Percentiles rank a stretch among this genome's conserved stretches.
These are phyloP conservation scores for Pontederia crassipes DNA, from an alignment of 176 grass and related monocot genomes.

Conservation along the genomic window DNA sequence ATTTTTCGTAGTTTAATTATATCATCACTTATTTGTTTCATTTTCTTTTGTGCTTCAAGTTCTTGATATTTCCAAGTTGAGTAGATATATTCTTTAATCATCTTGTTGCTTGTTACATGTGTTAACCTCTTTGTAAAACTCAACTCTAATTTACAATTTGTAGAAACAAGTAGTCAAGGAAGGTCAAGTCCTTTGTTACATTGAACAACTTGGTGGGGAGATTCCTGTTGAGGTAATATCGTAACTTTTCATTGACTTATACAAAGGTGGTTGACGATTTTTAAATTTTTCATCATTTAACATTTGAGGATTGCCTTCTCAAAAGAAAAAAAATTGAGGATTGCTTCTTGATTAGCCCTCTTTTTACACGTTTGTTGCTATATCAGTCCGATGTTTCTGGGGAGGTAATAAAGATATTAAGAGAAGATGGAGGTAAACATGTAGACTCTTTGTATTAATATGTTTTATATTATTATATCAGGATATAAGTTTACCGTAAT, in stretches of 20 bases:
- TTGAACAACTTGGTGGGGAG: constrained; percentile 24
- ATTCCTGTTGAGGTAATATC: constrained; percentile 17
- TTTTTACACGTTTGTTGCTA: neutral
- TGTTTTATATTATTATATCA: neutral
- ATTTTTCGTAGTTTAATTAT: no score
- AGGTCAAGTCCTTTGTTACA: constrained; percentile 18
- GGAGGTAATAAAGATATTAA: constrained; percentile 20
- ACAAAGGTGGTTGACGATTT: neutral
- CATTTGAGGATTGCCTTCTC: neutral
- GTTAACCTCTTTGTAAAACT: neutral
- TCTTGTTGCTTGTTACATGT: neutral
- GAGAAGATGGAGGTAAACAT: constrained; percentile 17
- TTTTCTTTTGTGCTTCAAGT: neutral
- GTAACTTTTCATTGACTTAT: neutral
- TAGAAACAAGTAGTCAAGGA: constrained; percentile 21
- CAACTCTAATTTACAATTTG: neutral
- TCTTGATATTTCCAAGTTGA: neutral
- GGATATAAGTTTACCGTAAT: neutral
- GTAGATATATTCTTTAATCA: neutral
- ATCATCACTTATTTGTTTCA: neutral
- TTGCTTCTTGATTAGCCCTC: neutral
- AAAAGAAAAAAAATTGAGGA: neutral
- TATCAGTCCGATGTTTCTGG: constrained; percentile 19
- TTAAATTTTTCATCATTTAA: neutral
- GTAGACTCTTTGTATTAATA: neutral